Evolutionary conservation across 495 filamentous ascomycete genomes (phyloP), one percentile per base, ranked within the genome.

Genomic region (Penicillium alfredii): DNA sequence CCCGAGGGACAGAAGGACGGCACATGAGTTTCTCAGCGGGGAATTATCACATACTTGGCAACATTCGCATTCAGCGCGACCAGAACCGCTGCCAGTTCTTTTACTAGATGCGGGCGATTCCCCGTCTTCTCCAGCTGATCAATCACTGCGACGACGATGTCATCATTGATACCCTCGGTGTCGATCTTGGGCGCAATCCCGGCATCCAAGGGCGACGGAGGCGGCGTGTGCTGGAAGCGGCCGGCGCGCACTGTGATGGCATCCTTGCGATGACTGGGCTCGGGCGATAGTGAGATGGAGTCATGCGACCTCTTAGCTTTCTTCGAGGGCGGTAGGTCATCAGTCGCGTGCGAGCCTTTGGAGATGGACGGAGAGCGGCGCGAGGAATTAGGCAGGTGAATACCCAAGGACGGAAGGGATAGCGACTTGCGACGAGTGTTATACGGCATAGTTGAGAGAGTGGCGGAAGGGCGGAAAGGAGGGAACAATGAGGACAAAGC

Each of bases 401-500:
- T 94, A 56, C 92, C 92, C 46, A 97, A 76, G 40, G 87, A 89
- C 13, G 88, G 85, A 46, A 98, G 72, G 19, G 92, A 98, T 53
- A 98, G 66, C 56, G 88, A 94, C 69, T 97, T 98, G 63, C 92
- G 82, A 65, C 92, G 84, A 44, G 92, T 98, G 64, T 98, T 95
- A 76, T 96, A 96, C 45, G 88, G 87, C 88, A 94, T 94, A 50
- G 43, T 77, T 43, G 26, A 30, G 20, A 13, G 25, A 38, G 20
- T 32, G 39, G 35, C 17, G 26, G 39, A 28, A 28, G 35, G 26
- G 27, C 33, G 38, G 45, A 31, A 45, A 20, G 39, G 27, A 44
- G 33, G 29, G 33, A 26, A 29, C 16, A 22, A 33, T n/a, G 35
- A 26, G 13, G 35, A 36, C 23, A 35, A 39, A 37, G 38, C 42